Evolutionary conservation across 352 stramenopile genomes (phyloP).

Genomic region (Globisporangium echinulatum): DNA sequence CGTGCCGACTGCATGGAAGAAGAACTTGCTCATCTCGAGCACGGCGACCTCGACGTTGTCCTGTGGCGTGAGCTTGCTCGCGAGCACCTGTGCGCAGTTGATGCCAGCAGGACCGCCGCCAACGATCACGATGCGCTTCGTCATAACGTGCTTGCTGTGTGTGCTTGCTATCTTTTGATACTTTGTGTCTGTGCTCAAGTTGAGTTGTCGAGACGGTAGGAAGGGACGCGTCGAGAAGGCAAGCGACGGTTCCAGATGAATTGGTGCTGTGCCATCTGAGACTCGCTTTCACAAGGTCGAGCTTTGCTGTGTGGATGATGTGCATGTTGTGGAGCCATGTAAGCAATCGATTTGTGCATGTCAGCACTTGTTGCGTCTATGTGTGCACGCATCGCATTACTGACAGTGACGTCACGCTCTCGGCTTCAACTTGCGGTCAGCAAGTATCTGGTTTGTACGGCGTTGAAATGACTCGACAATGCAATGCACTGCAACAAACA

Average conservation of each 20-base stretch:
- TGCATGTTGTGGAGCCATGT: neutral
- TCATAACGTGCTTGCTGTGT: conserved; percentile 14
- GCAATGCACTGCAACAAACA: neutral
- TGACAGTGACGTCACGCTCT: neutral
- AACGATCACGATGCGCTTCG: conserved; percentile 42
- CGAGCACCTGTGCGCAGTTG: conserved; percentile 31
- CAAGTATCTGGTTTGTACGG: neutral
- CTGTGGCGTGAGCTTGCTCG: conserved; percentile 18
- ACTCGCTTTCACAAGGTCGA: neutral
- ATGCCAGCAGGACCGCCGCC: conserved; percentile 44
- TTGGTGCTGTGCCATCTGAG: neutral
- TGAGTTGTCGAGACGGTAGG: too few species aligned
- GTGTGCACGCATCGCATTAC: too few species aligned
- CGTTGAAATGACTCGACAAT: neutral
- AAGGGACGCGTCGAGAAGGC: neutral
- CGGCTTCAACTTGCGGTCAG: neutral
- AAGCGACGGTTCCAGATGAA: neutral
- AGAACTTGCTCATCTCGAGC: conserved; percentile 52
- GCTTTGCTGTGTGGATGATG: too few species aligned
- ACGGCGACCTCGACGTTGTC: conserved; percentile 39
- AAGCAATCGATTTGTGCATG: neutral
- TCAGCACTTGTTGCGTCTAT: neutral
- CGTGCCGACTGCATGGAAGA: conserved; percentile 35
- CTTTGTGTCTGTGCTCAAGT: neutral
- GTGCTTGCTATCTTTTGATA: neutral